Conservation (phyloP, 148 eudicot species). For the Amaranthus hypochondriacus region DNA sequence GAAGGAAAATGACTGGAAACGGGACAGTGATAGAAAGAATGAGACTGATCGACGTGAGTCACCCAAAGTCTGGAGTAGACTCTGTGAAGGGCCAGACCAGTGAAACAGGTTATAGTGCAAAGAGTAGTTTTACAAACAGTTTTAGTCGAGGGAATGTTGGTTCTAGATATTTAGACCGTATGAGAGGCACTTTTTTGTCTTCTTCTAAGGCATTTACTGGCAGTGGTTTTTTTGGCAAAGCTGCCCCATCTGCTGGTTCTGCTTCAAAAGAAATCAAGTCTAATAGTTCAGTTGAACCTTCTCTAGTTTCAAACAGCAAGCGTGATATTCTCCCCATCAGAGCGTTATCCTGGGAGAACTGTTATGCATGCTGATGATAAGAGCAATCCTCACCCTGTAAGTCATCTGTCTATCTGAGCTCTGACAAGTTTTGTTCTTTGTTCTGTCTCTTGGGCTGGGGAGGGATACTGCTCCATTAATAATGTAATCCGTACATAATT, state of each 20-base stretch:
- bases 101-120: constrained; percentile 46
- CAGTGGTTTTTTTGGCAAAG: constrained; percentile 73
- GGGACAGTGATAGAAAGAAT: constrained; percentile 51
- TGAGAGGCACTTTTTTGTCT: constrained; percentile 81
- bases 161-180: constrained; percentile 77
- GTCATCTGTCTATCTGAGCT: constrained; percentile 25
- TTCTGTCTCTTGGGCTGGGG: background rate
- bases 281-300: constrained; percentile 39
- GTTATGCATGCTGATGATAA: constrained; percentile 45
- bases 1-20: constrained; percentile 57
- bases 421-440: constrained; percentile 4
- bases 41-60: constrained; percentile 58
- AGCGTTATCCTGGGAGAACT: constrained; percentile 35
- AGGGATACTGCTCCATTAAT: background rate
- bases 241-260: constrained; percentile 35
- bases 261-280: constrained; percentile 62
- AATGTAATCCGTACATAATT: background rate
- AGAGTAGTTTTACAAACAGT: constrained; percentile 41
- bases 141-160: constrained; percentile 64
- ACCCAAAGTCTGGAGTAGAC: constrained; percentile 43
- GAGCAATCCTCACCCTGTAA: constrained; percentile 31
- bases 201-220: constrained; percentile 87
- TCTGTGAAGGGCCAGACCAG: constrained; percentile 37
- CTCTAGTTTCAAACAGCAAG: constrained; percentile 42
- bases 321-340: constrained; percentile 51